Base-by-base conservation (phyloP, 2,329 filamentous ascomycete species). In the Colletotrichum simmondsii region DNA sequence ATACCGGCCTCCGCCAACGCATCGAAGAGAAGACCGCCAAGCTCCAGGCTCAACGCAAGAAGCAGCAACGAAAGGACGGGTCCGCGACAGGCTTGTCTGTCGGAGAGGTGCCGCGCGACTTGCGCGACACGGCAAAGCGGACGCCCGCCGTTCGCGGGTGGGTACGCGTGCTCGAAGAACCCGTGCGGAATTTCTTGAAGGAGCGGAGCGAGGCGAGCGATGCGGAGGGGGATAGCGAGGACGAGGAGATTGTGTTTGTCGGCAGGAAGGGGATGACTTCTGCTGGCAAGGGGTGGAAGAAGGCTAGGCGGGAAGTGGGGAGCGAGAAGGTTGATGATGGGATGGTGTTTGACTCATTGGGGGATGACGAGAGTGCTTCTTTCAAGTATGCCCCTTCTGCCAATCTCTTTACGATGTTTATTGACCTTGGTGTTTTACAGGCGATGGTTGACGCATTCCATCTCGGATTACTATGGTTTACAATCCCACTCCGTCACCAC, bases 221-320 rank as follows among this genome's bases (percentile, higher is more conserved):
- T 75, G 83, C 82, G 35, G 88, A 91, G 57, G 68, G 68, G 66
- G 83, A 85, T 22, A 76, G 76, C 28, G 78, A 75, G 35, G 95
- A 97, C 74, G 95, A 98, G 74, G 95, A 98, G 83, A 95, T 98
- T 76, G 95, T 98, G 12, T 98, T 98, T 81, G 91, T 97, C 5
- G 95, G 94, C 1, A 85, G 78, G 80, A 91, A 84, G 88, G 92
- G 91, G 81, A 90, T 82, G 82, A 94, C 85, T 84, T 85, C 81
- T 76, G 84, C 81, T 77, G 85, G 76, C 80, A 65, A 65, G 46
- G 58, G 54, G 63, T 88, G 87, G 79, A 89, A 88, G 79, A 84
- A 83, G 77, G 87, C 87, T 2, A 83, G 87, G 53, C 85, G 88
- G 54, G 85, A 90, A 74, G 81, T 85, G 35, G 83, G 89, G 64